Base-by-base conservation (phyloP, 768 basidiomycete species). In the Tubosaeta sp. region DNA sequence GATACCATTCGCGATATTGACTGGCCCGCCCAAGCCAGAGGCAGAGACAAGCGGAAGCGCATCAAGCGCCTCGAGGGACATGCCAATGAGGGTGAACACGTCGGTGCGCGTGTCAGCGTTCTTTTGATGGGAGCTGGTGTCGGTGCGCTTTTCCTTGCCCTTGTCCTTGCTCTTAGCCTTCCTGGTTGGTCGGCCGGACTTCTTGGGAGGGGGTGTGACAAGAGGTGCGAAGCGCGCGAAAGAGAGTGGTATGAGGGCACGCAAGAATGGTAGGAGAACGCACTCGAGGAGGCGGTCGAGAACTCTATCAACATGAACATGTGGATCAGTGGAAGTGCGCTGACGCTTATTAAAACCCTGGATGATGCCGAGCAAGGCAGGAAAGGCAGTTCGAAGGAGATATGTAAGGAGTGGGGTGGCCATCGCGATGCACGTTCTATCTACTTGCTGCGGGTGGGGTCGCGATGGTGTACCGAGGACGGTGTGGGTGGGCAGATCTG, bases 321-420 rank as follows among this genome's bases (percentile, higher is more conserved):
- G 24, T 5, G 29, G 29, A 41, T 56, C 58, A 8, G 18, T 21
- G 4, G 14, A 27, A 9, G 25, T 16, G 41, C 47, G 53, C 14
- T 27, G 49, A 19, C 54, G 63, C 44, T 51, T 46, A 18, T 7
- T 40, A 14, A 60, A 21, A 18, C 29, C 55, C 2, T 54, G 56
- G 22, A 18, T 39, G 7, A 41, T 48, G 14, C 35, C 34, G 25
- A 61, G 29, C 3, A 69, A 32, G 5, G 52, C 12, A 9, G 54
- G 66, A n/a, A 69, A 21, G 12, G 52, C 57, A 6, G 52, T 53
- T 7, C 48, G 60, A 30, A 69, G 55, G 53, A 59, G 22, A 24
- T 58, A 63, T 41, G 44, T 47, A 27, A 67, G 55, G 30, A 67
- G 56, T 7, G 65, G 65, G 7, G 61, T 61, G 11, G 40, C 44